Conservation (phyloP, 257 asterid species). For the Anisodus tanguticus region DNA sequence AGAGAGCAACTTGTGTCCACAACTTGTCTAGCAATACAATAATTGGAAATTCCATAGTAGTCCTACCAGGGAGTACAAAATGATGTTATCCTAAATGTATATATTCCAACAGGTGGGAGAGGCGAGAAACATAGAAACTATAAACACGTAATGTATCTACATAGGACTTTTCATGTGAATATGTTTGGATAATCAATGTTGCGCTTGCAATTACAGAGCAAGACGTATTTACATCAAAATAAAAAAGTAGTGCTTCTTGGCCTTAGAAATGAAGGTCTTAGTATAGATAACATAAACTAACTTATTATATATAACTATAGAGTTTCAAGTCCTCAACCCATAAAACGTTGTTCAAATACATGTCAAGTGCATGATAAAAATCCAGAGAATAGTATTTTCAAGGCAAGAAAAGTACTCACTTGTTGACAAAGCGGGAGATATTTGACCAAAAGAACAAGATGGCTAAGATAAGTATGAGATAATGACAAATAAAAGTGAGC, state of each 20-base stretch:
- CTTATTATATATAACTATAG: not conserved
- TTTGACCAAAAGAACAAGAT: constrained; percentile 85
- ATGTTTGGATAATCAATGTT: not conserved
- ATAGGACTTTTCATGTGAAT: not conserved
- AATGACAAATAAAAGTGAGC: constrained; percentile 82
- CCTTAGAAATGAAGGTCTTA: not conserved
- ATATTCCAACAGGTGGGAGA: not conserved
- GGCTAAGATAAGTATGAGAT: constrained; percentile 76
- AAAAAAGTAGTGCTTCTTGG: no score
- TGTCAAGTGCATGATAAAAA: not conserved
- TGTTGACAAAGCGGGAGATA: constrained; percentile 75
- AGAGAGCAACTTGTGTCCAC: constrained; percentile 55
- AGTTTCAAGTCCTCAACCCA: not conserved
- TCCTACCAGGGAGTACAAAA: constrained; percentile 42
- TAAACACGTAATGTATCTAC: not conserved
- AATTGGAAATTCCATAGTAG: constrained; percentile 64
- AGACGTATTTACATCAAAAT: not conserved
- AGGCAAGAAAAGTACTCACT: constrained; percentile 46
- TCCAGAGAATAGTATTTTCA: not conserved
- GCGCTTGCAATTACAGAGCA: not conserved
- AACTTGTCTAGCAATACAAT: constrained; percentile 66
- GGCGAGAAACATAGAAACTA: not conserved
- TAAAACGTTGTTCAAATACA: not conserved
- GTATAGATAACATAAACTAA: not conserved
- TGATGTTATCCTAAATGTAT: not conserved